These are phyloP conservation scores for Magnaporthiopsis incrustans DNA, from an alignment of 2,329 filamentous ascomycete species.

Conservation along the genomic window DNA sequence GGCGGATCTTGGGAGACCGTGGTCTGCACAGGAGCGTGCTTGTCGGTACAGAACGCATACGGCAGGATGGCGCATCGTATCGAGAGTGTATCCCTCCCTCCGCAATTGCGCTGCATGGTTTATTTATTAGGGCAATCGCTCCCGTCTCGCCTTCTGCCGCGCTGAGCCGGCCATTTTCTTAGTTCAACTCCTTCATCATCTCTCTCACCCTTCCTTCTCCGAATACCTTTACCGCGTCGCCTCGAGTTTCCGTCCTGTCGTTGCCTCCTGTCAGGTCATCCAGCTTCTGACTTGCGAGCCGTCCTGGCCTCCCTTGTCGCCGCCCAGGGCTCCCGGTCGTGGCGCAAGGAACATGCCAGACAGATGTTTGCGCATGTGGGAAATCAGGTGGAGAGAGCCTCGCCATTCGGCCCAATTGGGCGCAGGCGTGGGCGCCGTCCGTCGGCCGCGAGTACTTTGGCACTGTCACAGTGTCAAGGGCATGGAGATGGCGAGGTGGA, in stretches of 20 bases:
- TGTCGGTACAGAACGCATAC: not conserved
- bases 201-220: constrained; percentile 5
- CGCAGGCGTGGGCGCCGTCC: not conserved
- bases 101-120: no score
- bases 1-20: not conserved
- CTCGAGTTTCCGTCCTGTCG: constrained; percentile 1
- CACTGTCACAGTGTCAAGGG: not conserved
- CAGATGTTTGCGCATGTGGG: not conserved
- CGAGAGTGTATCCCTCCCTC: no score
- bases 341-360: constrained; percentile 2
- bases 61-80: not conserved
- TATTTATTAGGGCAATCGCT: no score
- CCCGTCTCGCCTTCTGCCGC: not conserved
- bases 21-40: not conserved
- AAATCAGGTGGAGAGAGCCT: constrained; percentile 1
- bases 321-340: constrained; percentile 1
- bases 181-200: not conserved
- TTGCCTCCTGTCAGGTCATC: not conserved
- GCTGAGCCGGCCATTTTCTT: not conserved
- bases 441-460: not conserved
- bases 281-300: not conserved
- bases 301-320: not conserved
- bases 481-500: not conserved
- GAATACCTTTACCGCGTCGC: not conserved
- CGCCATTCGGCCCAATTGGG: not conserved